A percentile compares a stretch with the other conserved stretches of the same genome.
These are phyloP conservation scores for Drosera spatulata DNA, from an alignment of 179 eudicot genomes.

Conservation along the genomic window DNA sequence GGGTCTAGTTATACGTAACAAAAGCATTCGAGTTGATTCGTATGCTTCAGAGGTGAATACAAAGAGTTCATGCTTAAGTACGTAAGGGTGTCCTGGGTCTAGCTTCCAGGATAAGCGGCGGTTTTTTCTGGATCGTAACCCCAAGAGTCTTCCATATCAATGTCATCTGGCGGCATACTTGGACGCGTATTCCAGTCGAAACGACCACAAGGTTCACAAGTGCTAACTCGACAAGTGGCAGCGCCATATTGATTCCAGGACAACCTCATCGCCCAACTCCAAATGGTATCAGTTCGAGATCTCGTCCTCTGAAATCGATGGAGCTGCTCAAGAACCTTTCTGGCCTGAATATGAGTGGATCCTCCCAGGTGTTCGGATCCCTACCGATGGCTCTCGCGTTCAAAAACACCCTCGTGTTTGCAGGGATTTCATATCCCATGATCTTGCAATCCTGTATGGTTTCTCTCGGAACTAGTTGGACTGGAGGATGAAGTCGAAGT, in stretches of 20 bases:
- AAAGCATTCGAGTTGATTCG: no score
- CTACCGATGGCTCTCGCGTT: slow-evolving; percentile 23
- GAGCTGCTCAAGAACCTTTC: slow-evolving; percentile 26
- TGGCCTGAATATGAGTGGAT: slow-evolving; percentile 23
- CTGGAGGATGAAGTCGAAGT: slow-evolving; percentile 34
- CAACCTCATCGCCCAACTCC: slow-evolving; percentile 34
- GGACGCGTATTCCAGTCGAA: slow-evolving; percentile 32
- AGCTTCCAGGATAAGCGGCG: no score
- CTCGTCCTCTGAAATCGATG: slow-evolving; percentile 26
- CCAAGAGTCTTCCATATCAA: slow-evolving; percentile 25
- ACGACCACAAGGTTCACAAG: slow-evolving; percentile 25
- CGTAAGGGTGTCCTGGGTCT: no score
- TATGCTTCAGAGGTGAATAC: no score
- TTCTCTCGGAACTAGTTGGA: slow-evolving; percentile 28
- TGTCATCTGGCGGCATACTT: no score
- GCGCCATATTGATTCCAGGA: slow-evolving; percentile 20
- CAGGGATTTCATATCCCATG: slow-evolving; percentile 24
- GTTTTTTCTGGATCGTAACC: slow-evolving; percentile 14
- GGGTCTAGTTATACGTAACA: no score
- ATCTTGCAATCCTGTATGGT: slow-evolving; percentile 20
- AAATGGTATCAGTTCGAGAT: slow-evolving; percentile 35
- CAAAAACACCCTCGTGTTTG: slow-evolving; percentile 28
- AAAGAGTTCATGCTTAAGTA: no score
- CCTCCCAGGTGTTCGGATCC: slow-evolving; percentile 27
- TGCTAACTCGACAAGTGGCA: slow-evolving; percentile 20